Evolutionary conservation across 2,329 filamentous ascomycete species (phyloP), one percentile per base, ranked within the genome.

Genomic region (Fusarium lateritium): DNA sequence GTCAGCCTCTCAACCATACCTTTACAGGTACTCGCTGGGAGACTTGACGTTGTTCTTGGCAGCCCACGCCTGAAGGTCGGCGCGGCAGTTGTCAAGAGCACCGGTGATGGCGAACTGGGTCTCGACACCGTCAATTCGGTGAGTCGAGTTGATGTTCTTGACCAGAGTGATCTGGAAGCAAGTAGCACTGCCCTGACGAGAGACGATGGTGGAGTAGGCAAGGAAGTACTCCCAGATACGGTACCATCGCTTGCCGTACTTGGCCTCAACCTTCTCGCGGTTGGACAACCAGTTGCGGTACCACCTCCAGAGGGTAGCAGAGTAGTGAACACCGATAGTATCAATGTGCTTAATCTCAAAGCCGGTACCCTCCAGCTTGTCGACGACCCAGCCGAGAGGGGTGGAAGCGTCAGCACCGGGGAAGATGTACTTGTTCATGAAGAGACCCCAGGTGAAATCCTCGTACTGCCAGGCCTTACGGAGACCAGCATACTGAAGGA

Each of bases 351-450:
- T 98, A 80, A 98, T 84, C 82, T 98, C 96, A 36, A 81, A 81
- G 38, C 79, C 79, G 39, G 78, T 91, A 59, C 88, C 90, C 84
- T 99, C 96, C 21, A 98, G 88, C 78, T 89, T 90, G 80, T 94
- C 89, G 74, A 97, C 85, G 75, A 96, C 93, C 82, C 91, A 96
- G 73, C 93, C 94, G 49, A 99, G 89, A 52, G 96, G 96, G 61
- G 94, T 97, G 43, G 93, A 97, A 53, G 96, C 96, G 79, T 98
- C 96, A 52, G 96, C 96, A 79, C 96, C 96, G 34, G 94, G 96
- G 88, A 98, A 98, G 80, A 98, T 87, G 82, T 98, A 97, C 85
- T 97, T 98, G 91, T 98, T 98, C 94, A 98, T 97, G 88, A 98
- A 98, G 46, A 98, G 88, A 79, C 96, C 96, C 96, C 96, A 98